Evolutionary conservation across 2,329 filamentous ascomycete genomes (phyloP), one percentile per base, ranked within the genome.

Genomic region (Hypoxylon sp.): DNA sequence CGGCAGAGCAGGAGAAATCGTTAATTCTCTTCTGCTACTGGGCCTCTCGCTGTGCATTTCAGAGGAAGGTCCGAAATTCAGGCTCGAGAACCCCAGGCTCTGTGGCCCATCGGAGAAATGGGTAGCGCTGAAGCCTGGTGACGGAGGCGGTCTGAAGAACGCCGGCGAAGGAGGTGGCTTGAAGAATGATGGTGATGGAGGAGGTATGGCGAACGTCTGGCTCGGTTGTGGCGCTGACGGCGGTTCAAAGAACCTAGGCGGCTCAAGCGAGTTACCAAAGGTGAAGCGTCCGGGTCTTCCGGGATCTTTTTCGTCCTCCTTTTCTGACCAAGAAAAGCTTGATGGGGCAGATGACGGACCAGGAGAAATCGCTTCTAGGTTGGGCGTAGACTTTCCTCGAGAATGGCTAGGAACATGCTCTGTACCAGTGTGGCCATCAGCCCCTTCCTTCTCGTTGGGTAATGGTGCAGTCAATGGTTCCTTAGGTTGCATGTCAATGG

Each of bases 291-390:
- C 80, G 52, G 79, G 79, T 32, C 77, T 80, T 31, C 79, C 79
- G 4, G 75, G 75, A 48, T 82, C 80, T n/a, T 77, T 76, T 32
- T 82, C 80, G 50, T 84, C 82, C 54, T 85, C 83, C 54, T 82
- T 80, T 63, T 86, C 82, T 7, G 82, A 81, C 88, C 89, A 91
- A 1, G 86, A 86, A 61, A 88, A 87, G 57, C 82, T 88, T 7
- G 88, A 88, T 0, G 90, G 90, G 1, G 90, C 90, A 1, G 90
- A 92, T 0, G 89, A 90, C 10, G 90, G 89, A 0, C 89, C 89
- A 0, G 89, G 86, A 0, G 87, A 87, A 19, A 89, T 83, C 2
- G 83, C 77, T 39, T 85, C 84, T 7, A 80, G 74, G 31, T 80
- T 82, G 0, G 87, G 83, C 2, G 85, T 87, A 2, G 87, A 89